Evolutionary conservation across 2,329 filamentous ascomycete species (phyloP), one percentile per base, ranked within the genome.

Genomic region (Hypoxylon sp.): DNA sequence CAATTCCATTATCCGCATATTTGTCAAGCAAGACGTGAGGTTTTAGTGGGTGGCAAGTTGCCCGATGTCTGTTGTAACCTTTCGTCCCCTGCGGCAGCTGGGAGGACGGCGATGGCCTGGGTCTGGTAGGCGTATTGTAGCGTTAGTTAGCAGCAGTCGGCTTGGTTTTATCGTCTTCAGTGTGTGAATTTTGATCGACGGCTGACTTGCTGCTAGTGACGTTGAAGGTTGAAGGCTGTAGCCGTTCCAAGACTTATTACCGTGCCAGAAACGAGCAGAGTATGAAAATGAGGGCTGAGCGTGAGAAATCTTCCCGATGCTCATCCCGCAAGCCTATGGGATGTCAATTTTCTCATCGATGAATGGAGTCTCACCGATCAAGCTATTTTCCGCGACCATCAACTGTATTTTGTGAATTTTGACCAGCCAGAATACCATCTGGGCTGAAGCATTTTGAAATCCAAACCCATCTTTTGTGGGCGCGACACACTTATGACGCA

Each of bases 191-290:
- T 4, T 28, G 13, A 46, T 10, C 4, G 39, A 26, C 28, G 34
- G 57, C 59, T 70, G 37, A 70, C 50, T 6, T 11, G 28, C 26
- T 1, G n/a, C 0, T 19, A 79, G 75, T 73, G 74, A 1, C 70
- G 78, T 51, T 73, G 77, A 1, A 78, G 77, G 68, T 54, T 77
- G 15, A 78, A 78, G n/a, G 76, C 76, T 0, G 70, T 74, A 4
- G 76, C 72, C 1, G 76, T 77, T 13, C 76, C 76, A 1, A 51
- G 69, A 6, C 59, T 77, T 32, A 75, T 78, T 1, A 75, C 72
- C 62, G 75, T 78, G 1, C 77, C 76, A 4, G 75, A 75, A 69
- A 73, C 59, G 75, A 78, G 47, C 75, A 79, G 54, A 75, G 78
- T 32, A 54, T 58, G 48, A 73, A 76, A 61, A 64, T 78, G 70